Evolutionary conservation across 2,329 filamentous ascomycete genomes (phyloP).

Genomic region (Immersiporthe knoxdaviesiana): DNA sequence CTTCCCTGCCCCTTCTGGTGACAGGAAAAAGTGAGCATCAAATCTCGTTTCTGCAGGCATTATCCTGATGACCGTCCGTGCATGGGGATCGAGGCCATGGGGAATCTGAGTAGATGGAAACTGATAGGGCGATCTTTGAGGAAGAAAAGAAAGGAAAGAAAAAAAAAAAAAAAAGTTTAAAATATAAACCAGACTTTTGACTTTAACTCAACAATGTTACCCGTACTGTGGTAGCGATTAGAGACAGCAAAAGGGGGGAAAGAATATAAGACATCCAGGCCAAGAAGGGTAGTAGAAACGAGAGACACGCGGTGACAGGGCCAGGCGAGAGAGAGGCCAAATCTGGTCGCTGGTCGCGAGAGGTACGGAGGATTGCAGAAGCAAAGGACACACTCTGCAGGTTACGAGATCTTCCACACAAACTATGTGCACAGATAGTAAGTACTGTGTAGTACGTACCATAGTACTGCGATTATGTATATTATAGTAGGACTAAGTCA

Average conservation of each 20-base stretch:
- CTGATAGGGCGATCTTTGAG: background rate
- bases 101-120: background rate
- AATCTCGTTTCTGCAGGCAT: slow-evolving; percentile 24
- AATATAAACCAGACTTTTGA: background rate
- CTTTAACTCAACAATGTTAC: background rate
- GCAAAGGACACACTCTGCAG: background rate
- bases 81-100: slow-evolving; percentile 17
- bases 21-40: background rate
- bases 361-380: no score
- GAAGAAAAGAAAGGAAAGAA: background rate
- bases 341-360: slow-evolving; percentile 4
- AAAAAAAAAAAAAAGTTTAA: background rate
- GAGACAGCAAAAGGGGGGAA: no score
- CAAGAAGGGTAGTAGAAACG: slow-evolving; percentile 15
- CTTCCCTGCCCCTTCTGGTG: background rate
- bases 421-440: background rate
- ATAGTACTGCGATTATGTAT: slow-evolving; percentile 17
- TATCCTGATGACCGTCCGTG: slow-evolving; percentile 21
- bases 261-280: background rate
- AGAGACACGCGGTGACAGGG: slow-evolving; percentile 25
- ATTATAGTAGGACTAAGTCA: slow-evolving; percentile 28
- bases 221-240: background rate
- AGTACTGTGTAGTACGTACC: background rate
- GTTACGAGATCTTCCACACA: slow-evolving; percentile 4
- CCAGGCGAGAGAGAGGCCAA: background rate